Conservation (phyloP, 1,284 basidiomycete genomes). For the Sanghuangporus weigelae region DNA sequence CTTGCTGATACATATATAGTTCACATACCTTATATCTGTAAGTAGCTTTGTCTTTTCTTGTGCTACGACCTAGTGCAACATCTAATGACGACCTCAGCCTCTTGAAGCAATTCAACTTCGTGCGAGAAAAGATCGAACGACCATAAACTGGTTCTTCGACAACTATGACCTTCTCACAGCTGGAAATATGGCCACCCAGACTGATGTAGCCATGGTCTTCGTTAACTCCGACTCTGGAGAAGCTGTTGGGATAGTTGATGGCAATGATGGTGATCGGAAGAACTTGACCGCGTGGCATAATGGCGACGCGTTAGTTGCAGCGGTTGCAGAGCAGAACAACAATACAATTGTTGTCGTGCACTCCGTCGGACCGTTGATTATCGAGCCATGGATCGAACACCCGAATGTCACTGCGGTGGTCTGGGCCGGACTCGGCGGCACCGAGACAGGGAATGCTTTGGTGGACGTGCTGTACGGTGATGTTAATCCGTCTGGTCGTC, state of each 20-base stretch:
- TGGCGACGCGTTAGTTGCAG: conserved; percentile 59
- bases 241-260: conserved; percentile 69
- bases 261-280: conserved; percentile 72
- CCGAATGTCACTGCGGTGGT: conserved; percentile 68
- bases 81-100: conserved; percentile 33
- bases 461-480: conserved; percentile 68
- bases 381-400: conserved; percentile 77
- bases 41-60: conserved; percentile 18
- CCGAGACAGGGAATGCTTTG: conserved; percentile 74
- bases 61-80: neutral
- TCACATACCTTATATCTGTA: conserved; percentile 57
- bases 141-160: conserved; percentile 55
- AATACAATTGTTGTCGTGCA: conserved; percentile 84
- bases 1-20: conserved; percentile 38
- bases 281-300: conserved; percentile 79
- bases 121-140: conserved; percentile 56
- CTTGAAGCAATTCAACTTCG: conserved; percentile 67
- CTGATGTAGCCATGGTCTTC: conserved; percentile 69
- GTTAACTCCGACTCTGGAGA: conserved; percentile 74
- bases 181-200: conserved; percentile 40
- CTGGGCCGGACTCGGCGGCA: conserved; percentile 68
- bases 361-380: conserved; percentile 66
- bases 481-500: conserved; percentile 68
- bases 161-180: conserved; percentile 59
- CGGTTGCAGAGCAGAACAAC: conserved; percentile 57